phyloP scores from a whole-genome alignment of 306 rosid species.

The Arachis hypogaea region DNA sequence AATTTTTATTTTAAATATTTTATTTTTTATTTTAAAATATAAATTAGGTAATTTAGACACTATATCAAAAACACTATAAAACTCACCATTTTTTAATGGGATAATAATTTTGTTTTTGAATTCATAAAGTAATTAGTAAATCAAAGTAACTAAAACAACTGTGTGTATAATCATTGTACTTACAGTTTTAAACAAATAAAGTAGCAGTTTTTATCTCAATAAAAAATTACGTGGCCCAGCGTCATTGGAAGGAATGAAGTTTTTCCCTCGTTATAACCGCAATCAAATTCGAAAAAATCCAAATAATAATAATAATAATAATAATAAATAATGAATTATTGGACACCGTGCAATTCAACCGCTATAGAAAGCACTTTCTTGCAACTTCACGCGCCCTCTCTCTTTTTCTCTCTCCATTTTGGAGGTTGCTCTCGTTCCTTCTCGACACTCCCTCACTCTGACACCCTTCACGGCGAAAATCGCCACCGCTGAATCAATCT shows the following conservation, averaged over 20 bases:
- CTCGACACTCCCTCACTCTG: constrained; percentile 19
- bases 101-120: background rate
- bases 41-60: too few relatives aligned
- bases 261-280: constrained; percentile 15
- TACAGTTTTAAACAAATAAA: too few relatives aligned
- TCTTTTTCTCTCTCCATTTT: background rate
- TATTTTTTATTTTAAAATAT: too few relatives aligned
- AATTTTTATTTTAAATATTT: too few relatives aligned
- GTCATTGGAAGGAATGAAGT: constrained; percentile 10
- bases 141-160: background rate
- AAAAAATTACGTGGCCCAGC: background rate
- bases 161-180: background rate
- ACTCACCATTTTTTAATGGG: too few relatives aligned
- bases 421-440: constrained; percentile 17
- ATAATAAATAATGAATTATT: constrained; percentile 16
- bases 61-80: too few relatives aligned
- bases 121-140: background rate
- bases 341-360: constrained; percentile 40
- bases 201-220: background rate
- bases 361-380: constrained; percentile 38
- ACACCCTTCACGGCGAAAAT: background rate
- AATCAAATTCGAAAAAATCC: constrained; percentile 13
- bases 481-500: background rate
- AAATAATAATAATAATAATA: constrained; percentile 5
- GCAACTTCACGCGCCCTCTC: constrained; percentile 54